These are phyloP conservation scores for Phaeolepiota aurea DNA, from an alignment of 768 basidiomycete genomes.

Conservation along the genomic window DNA sequence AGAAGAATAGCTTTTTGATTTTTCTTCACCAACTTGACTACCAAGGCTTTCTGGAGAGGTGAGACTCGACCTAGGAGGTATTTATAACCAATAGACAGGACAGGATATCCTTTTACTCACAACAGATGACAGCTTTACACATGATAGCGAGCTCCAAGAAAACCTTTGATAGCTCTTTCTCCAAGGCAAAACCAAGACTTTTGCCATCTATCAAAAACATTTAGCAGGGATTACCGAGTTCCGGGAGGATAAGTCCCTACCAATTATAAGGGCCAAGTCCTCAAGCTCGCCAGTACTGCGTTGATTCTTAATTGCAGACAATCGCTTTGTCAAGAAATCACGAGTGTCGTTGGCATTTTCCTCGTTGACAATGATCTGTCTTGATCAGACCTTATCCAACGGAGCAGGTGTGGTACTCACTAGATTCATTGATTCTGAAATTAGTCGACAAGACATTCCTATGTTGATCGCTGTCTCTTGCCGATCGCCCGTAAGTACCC, in stretches of 20 bases:
- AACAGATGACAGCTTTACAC: constrained; percentile 99
- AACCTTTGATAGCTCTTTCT: constrained; percentile 82
- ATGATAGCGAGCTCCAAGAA: constrained; percentile 95
- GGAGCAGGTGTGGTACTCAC: constrained; percentile 32
- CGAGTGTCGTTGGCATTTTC: constrained; percentile 72
- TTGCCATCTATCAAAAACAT: constrained; percentile 67
- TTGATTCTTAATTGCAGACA: constrained; percentile 91
- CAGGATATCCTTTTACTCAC: constrained; percentile 36
- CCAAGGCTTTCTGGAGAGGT: constrained; percentile 93
- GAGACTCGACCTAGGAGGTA: constrained; percentile 77
- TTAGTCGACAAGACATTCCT: constrained; percentile 93
- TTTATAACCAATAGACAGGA: constrained; percentile 3
- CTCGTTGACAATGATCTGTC: constrained; percentile 90
- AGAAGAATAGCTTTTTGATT: constrained; percentile 90
- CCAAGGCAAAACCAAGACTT: constrained; percentile 85
- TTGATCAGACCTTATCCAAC: constrained; percentile 1
- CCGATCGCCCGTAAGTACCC: constrained; percentile 96
- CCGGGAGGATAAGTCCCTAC: too few species aligned
- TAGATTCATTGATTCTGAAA: constrained; percentile 97
- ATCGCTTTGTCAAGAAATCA: constrained; percentile 80
- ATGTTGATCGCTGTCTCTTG: constrained; percentile 99
- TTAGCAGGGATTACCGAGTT: constrained; percentile 6
- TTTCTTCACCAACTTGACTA: constrained; percentile 98
- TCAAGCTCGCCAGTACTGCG: constrained; percentile 87
- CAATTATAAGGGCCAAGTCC: constrained; percentile 91